These are phyloP conservation scores for Ceratocystis cubensis DNA, from an alignment of 2,329 filamentous ascomycete species.

Conservation along the genomic window DNA sequence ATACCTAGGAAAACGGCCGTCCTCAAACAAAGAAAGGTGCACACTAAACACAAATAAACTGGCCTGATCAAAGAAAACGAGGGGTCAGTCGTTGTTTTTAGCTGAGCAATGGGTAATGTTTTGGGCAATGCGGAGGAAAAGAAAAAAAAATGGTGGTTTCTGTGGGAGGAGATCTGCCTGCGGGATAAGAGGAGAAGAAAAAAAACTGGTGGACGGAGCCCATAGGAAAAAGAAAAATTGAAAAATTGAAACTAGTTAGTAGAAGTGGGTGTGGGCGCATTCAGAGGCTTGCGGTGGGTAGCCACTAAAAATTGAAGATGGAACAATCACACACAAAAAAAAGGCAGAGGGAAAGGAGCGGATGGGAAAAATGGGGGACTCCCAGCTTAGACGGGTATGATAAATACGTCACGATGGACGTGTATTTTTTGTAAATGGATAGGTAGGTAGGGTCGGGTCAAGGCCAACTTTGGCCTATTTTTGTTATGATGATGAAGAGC, in stretches of 20 bases:
- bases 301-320: constrained; percentile 11
- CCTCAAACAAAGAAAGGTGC: constrained; percentile 2
- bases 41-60: constrained; percentile 11
- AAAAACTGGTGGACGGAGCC: constrained; percentile 16
- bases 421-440: neutral
- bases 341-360: constrained; percentile 5
- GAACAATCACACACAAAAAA: constrained; percentile 9
- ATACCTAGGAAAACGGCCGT: constrained; percentile 2
- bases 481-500: neutral
- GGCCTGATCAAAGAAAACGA: constrained; percentile 9
- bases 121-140: constrained; percentile 13
- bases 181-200: constrained; percentile 18
- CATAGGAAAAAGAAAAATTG: constrained; percentile 12
- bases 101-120: constrained; percentile 11
- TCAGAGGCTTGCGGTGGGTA: constrained; percentile 5
- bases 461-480: neutral
- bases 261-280: constrained; percentile 17
- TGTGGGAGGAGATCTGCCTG: constrained; percentile 19
- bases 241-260: constrained; percentile 15
- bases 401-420: constrained; percentile 7
- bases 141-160: constrained; percentile 16
- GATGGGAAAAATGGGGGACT: neutral
- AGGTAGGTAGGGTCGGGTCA: neutral
- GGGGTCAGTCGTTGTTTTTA: constrained; percentile 11
- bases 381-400: neutral